phyloP scores from a whole-genome alignment of 2,329 filamentous ascomycete genomes.

The Paecilomyces sp. region DNA sequence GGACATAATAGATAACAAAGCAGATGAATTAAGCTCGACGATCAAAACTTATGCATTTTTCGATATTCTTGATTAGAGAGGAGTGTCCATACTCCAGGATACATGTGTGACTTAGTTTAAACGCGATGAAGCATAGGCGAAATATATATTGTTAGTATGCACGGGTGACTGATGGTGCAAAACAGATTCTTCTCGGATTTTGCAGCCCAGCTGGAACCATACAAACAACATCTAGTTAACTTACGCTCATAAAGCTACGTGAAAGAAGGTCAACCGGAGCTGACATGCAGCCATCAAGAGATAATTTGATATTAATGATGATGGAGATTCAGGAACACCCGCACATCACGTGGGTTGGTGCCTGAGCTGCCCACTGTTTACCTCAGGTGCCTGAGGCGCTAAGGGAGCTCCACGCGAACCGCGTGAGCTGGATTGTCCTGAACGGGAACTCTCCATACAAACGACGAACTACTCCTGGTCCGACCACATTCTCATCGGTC shows the following conservation, averaged over 20 bases:
- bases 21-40: neutral
- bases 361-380: neutral
- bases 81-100: too few relatives aligned
- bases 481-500: neutral
- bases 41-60: neutral
- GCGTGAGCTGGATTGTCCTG: constrained; percentile 7
- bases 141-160: neutral
- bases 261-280: too few relatives aligned
- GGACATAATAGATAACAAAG: neutral
- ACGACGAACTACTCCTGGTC: neutral
- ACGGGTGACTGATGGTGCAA: too few relatives aligned
- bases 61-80: too few relatives aligned
- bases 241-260: too few relatives aligned
- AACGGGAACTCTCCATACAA: constrained; percentile 5
- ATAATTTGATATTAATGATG: too few relatives aligned
- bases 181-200: too few relatives aligned
- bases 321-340: neutral
- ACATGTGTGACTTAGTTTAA: too few relatives aligned
- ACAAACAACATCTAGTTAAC: too few relatives aligned
- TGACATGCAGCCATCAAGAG: too few relatives aligned
- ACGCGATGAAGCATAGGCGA: too few relatives aligned
- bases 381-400: neutral
- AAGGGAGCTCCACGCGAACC: neutral
- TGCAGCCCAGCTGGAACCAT: too few relatives aligned
- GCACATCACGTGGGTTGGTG: neutral